Base-by-base conservation (phyloP, 345 rosid species). In the Barbarea vulgaris region DNA sequence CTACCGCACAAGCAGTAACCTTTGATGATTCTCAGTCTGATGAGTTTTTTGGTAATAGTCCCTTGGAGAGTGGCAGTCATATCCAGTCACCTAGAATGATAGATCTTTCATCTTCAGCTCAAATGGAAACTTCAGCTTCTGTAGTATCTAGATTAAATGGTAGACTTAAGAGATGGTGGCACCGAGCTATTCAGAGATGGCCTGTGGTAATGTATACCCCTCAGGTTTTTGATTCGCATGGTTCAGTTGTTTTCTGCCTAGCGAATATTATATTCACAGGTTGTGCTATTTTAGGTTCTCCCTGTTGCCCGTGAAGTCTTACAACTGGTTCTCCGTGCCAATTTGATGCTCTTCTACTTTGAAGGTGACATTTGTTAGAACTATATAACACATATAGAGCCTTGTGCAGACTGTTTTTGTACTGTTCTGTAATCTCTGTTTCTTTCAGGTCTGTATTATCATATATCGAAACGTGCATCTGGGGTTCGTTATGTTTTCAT, bases 281-380 rank as follows among this genome's bases (percentile, higher is more conserved):
- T 36, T 77, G 61, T 80, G 69, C 17, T 53, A 31, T 59, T 76
- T 65, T 77, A 95, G 97, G 77, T 84, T 73, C 89, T 92, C 34
- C 99, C 99, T 25, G 60, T 85, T 58, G 97, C 87, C 22, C 91
- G 90, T 53, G 97, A 95, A 75, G 64, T 87, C 78, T 77, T 92
- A 82, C 99, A 89, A 80, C 74, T 90, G 73, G 56, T 88, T 80
- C 87, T 95, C 53, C 97, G 97, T 53, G 83, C 94, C 51, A 95
- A 95, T 79, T 84, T 90, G 63, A 90, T 95, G 99, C 87, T 95
- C 75, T 95, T 95, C 89, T 92, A 95, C 85, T 95, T 92, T 70
- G 97, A 95, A 95, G 99, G 97, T 95, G 59, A 77, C 2, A 2
- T 42, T 34, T 82, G 12, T 14, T 9, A 28, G 19, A 65, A 8